These are phyloP conservation scores for Leishmania martiniquensis DNA, from an alignment of 208 protist species.

Conservation along the genomic window DNA sequence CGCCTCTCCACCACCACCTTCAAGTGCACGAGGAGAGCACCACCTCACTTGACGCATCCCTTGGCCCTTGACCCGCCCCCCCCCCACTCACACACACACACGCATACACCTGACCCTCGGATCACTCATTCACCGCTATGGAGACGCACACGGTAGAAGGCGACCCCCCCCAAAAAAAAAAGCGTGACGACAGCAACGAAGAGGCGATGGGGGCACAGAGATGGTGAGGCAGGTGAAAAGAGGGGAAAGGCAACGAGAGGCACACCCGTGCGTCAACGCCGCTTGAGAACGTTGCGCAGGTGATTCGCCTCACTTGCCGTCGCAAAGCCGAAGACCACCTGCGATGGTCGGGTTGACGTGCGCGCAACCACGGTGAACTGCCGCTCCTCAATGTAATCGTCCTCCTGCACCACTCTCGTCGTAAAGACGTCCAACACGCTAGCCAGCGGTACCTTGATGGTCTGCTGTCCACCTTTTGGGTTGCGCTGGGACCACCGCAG, in stretches of 20 bases:
- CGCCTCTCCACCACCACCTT: not conserved
- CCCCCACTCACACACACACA: not conserved
- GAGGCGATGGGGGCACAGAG: not conserved
- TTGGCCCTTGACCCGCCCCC: not conserved
- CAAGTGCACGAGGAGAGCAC: not conserved
- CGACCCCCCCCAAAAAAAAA: not conserved
- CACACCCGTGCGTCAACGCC: not conserved
- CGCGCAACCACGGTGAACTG: constrained; percentile 65
- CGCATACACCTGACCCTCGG: not conserved
- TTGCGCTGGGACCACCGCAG: constrained; percentile 79
- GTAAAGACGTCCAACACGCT: constrained; percentile 52
- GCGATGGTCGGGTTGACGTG: constrained; percentile 71
- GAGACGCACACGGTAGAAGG: not conserved
- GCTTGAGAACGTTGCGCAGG: constrained; percentile 43
- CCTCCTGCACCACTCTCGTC: constrained; percentile 45
- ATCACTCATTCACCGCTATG: not conserved
- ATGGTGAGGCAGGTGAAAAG: not conserved
- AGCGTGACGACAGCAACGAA: not conserved
- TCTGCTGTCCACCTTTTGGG: constrained; percentile 68
- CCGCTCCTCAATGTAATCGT: constrained; percentile 48
- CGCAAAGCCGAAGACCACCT: constrained; percentile 84
- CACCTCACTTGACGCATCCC: not conserved
- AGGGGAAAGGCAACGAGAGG: not conserved
- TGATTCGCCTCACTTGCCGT: constrained; percentile 54
- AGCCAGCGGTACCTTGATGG: constrained; percentile 55